Conservation (phyloP, 495 filamentous ascomycete species). For the Annulohypoxylon maeteangense region DNA sequence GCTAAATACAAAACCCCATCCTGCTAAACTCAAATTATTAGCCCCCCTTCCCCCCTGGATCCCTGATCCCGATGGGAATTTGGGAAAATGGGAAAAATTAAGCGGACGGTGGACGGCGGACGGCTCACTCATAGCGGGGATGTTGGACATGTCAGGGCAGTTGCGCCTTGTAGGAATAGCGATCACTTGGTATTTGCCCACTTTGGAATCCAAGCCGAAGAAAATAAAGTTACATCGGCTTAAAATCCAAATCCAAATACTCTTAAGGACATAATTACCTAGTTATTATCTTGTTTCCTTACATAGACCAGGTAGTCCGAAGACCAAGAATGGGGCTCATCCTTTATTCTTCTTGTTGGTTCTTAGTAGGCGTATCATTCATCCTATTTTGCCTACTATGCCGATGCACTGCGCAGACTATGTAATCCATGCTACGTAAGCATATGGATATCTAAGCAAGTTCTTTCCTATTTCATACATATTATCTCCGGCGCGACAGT, state of each 20-base stretch:
- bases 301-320: background rate
- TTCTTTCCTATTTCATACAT: background rate
- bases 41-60: background rate
- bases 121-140: slow-evolving; percentile 16
- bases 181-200: slow-evolving; percentile 34
- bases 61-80: background rate
- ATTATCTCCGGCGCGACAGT: background rate
- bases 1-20: slow-evolving; percentile 13
- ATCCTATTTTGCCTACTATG: no score
- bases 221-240: slow-evolving; percentile 34
- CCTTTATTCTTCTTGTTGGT: background rate
- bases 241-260: slow-evolving; percentile 13
- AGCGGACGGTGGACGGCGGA: background rate
- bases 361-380: background rate
- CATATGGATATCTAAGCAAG: background rate
- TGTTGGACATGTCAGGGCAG: slow-evolving; percentile 9
- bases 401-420: no score
- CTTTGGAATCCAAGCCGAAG: slow-evolving; percentile 13
- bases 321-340: slow-evolving; percentile 2
- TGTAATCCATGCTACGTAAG: background rate
- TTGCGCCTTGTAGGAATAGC: slow-evolving; percentile 32
- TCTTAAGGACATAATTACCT: slow-evolving; percentile 17
- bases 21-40: slow-evolving; percentile 11
- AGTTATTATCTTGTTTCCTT: slow-evolving; percentile 13
- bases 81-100: background rate